These are phyloP conservation scores for Chondrus crispus DNA, from an alignment of 23 red algal species.

Conservation along the genomic window DNA sequence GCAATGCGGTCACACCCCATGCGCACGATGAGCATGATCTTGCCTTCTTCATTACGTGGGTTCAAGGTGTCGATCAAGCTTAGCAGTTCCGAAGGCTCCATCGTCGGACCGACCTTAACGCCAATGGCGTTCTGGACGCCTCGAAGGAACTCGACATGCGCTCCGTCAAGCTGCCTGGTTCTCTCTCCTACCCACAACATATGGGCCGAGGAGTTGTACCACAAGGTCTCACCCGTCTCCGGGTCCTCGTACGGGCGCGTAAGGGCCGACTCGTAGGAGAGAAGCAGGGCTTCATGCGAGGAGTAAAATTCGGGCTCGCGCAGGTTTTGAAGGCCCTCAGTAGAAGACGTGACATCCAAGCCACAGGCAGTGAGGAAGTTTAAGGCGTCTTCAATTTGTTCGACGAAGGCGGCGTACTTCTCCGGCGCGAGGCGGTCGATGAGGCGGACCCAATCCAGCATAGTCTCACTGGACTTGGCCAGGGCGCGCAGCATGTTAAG, in stretches of 20 bases:
- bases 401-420: slow-evolving; percentile 35
- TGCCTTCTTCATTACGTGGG: slow-evolving; percentile 71
- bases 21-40: slow-evolving; percentile 78
- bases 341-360: slow-evolving; percentile 28
- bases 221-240: not conserved
- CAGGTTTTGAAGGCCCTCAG: slow-evolving; percentile 41
- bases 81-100: slow-evolving; percentile 54
- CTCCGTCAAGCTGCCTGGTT: slow-evolving; percentile 81
- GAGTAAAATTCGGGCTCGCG: slow-evolving; percentile 88
- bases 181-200: slow-evolving; percentile 90
- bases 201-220: slow-evolving; percentile 63
- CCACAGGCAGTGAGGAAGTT: slow-evolving; percentile 63
- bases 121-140: slow-evolving; percentile 90
- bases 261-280: slow-evolving; percentile 91
- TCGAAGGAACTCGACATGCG: slow-evolving; percentile 91
- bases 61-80: slow-evolving; percentile 74
- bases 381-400: slow-evolving; percentile 79
- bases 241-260: not conserved
- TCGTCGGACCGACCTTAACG: slow-evolving; percentile 64
- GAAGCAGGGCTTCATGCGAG: slow-evolving; percentile 90
- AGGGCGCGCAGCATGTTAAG: slow-evolving; percentile 79
- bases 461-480: slow-evolving; percentile 45
- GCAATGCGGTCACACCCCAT: slow-evolving; percentile 69
- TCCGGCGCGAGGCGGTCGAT: slow-evolving; percentile 33
- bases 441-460: slow-evolving; percentile 66